A percentile compares a stretch with the other conserved stretches of the same genome.
These are phyloP conservation scores for Neoarthrinium moseri DNA, from an alignment of 2,329 filamentous ascomycete species.

Conservation along the genomic window DNA sequence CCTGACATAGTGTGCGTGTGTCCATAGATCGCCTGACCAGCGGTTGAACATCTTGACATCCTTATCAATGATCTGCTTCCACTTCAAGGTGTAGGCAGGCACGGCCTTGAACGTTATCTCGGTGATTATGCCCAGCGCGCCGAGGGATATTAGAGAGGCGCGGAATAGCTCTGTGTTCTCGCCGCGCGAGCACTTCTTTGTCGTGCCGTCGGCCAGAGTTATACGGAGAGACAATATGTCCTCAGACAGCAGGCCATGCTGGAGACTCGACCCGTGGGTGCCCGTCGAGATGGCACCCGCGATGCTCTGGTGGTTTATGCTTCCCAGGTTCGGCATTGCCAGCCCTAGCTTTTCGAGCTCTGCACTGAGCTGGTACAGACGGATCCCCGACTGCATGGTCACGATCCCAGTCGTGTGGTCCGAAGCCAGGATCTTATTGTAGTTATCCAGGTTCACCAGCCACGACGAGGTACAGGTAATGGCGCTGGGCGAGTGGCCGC, in stretches of 20 bases:
- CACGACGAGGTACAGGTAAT: constrained; percentile 91
- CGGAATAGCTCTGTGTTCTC: constrained; percentile 79
- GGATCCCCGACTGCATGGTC: constrained; percentile 84
- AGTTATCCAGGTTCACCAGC: constrained; percentile 90
- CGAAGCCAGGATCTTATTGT: constrained; percentile 69
- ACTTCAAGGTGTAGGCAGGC: constrained; percentile 79
- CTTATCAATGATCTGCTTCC: constrained; percentile 76
- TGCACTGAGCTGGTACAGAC: constrained; percentile 71
- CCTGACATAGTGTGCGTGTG: constrained; percentile 79
- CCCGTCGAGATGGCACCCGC: constrained; percentile 90
- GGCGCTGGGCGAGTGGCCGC: constrained; percentile 87
- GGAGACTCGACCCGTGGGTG: constrained; percentile 85
- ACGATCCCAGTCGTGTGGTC: constrained; percentile 66
- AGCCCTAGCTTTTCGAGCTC: constrained; percentile 73
- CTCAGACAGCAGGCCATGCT: constrained; percentile 82
- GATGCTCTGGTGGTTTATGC: constrained; percentile 92
- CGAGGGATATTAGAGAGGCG: constrained; percentile 82
- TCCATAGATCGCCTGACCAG: constrained; percentile 80
- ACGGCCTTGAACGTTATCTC: constrained; percentile 84
- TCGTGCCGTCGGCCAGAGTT: constrained; percentile 77
- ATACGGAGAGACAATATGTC: constrained; percentile 73
- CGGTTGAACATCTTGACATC: constrained; percentile 66
- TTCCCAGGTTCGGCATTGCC: constrained; percentile 88
- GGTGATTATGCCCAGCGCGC: constrained; percentile 85
- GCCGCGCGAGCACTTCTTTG: constrained; percentile 67